A percentile compares a stretch with the other conserved stretches of the same genome.
phyloP scores from a whole-genome alignment of 2,329 filamentous ascomycete genomes.

The Graphilbum fragrans region DNA sequence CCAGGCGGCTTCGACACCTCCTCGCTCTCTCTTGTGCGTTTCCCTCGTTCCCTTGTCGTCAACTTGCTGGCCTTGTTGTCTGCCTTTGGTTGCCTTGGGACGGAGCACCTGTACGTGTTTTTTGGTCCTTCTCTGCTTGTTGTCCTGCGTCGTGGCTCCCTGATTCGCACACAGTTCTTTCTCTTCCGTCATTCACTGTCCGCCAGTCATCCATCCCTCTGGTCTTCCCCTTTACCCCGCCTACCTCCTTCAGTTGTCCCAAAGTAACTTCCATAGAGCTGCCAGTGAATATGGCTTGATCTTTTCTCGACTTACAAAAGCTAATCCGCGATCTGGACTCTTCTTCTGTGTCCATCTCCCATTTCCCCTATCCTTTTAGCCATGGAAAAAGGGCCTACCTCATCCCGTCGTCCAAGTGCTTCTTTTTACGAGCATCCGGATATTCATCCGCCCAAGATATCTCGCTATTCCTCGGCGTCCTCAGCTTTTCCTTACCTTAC shows the following conservation, averaged over 20 bases:
- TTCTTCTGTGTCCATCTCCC: background rate
- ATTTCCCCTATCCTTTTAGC: background rate
- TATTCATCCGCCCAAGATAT: too few species aligned
- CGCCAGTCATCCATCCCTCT: too few species aligned
- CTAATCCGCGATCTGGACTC: background rate
- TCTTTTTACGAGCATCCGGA: background rate
- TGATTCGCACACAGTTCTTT: background rate
- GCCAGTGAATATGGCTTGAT: conserved; percentile 9
- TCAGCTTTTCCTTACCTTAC: background rate
- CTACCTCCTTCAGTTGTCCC: too few species aligned
- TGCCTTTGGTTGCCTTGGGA: too few species aligned
- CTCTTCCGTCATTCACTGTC: too few species aligned
- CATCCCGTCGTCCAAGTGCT: background rate
- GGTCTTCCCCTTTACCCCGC: too few species aligned
- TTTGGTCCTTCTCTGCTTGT: background rate
- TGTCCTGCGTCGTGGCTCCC: background rate
- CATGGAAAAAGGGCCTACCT: background rate
- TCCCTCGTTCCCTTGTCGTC: too few species aligned
- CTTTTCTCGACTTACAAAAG: conserved; percentile 1
- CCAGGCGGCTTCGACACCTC: background rate
- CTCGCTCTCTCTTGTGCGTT: background rate
- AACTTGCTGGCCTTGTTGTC: too few species aligned
- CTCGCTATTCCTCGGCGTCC: background rate
- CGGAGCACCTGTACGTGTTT: too few species aligned
- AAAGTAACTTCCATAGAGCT: too few species aligned